Conservation (phyloP, 164 flowering plant species). For the Dillenia turbinata region DNA sequence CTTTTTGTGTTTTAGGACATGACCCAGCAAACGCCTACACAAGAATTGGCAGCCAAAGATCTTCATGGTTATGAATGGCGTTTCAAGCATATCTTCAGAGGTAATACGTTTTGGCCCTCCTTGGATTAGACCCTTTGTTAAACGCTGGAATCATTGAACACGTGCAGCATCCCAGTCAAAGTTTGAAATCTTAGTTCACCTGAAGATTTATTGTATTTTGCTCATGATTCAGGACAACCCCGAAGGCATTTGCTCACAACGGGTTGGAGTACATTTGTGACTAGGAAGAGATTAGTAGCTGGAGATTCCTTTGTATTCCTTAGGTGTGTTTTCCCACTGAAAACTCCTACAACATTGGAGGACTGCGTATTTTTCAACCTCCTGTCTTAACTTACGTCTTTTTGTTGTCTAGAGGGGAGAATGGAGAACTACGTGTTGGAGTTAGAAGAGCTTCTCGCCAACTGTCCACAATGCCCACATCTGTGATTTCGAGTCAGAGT, state of each 20-base stretch:
- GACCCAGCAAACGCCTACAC: conserved; percentile 68
- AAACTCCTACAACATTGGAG: too few species aligned
- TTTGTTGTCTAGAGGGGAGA: conserved; percentile 59
- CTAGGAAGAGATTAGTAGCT: conserved; percentile 83
- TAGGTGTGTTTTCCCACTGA: conserved; percentile 37
- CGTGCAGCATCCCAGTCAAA: too few species aligned
- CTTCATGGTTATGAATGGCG: conserved; percentile 83
- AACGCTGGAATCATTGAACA: background rate
- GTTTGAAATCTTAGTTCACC: too few species aligned
- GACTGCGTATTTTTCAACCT: too few species aligned
- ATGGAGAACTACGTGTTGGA: conserved; percentile 79
- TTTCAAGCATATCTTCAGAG: conserved; percentile 86
- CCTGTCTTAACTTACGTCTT: too few species aligned
- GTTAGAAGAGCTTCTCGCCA: conserved; percentile 67
- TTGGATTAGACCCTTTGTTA: background rate
- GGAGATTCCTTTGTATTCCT: conserved; percentile 94
- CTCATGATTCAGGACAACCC: conserved; percentile 64
- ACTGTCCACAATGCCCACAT: conserved; percentile 74
- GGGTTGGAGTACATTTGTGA: conserved; percentile 96
- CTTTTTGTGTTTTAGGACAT: conserved; percentile 44
- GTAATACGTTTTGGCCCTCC: conserved; percentile 20
- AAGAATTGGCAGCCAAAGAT: conserved; percentile 77
- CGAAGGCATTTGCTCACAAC: conserved; percentile 93
- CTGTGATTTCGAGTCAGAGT: conserved; percentile 94
- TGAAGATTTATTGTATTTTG: too few species aligned